phyloP scores from a whole-genome alignment of 345 rosid species.

The Barbarea vulgaris region DNA sequence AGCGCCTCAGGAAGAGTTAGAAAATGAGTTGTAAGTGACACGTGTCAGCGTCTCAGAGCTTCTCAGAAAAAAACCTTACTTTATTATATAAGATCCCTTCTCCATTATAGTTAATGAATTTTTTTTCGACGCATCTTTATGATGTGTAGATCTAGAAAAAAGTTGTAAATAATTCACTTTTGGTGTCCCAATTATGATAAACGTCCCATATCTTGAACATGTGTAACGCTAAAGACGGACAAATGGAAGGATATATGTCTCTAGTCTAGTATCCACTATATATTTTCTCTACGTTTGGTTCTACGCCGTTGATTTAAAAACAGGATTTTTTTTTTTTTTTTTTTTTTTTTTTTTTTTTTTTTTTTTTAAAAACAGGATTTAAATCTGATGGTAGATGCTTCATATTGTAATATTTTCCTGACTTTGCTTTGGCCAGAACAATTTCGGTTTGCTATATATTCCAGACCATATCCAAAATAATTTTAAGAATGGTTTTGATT shows the following conservation, averaged over 20 bases:
- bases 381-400: slow-evolving; percentile 20
- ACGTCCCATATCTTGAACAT: slow-evolving; percentile 38
- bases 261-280: no score
- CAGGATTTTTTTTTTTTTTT: no score
- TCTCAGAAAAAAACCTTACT: no score
- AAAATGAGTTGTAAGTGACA: no score
- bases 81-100: no score
- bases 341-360: no score
- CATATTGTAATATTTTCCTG: background rate
- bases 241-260: slow-evolving; percentile 9
- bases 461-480: no score
- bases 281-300: background rate
- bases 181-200: slow-evolving; percentile 32
- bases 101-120: background rate
- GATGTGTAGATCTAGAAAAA: slow-evolving; percentile 26
- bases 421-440: no score
- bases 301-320: background rate
- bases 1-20: no score
- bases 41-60: no score
- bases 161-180: slow-evolving; percentile 28
- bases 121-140: background rate
- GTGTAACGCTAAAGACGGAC: slow-evolving; percentile 31
- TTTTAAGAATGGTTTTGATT: background rate
- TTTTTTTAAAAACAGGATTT: background rate
- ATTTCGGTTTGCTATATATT: no score